Conservation (phyloP, 1,284 basidiomycete species). For the Papiliotrema flavescens region DNA sequence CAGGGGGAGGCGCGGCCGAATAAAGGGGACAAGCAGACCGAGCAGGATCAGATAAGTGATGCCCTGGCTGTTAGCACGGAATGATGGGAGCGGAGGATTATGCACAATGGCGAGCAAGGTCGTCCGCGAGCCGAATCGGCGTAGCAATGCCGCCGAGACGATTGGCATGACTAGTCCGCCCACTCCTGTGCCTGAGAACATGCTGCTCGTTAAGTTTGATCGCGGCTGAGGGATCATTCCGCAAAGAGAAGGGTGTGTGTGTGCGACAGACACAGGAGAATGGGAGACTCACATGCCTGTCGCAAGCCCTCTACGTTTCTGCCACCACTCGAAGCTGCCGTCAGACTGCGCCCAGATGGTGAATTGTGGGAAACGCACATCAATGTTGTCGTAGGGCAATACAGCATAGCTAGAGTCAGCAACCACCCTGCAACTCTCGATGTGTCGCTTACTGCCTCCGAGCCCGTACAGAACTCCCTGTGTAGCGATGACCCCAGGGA, state of each 20-base stretch:
- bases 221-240: too few species aligned
- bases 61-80: conserved; percentile 9
- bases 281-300: conserved; percentile 15
- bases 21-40: conserved; percentile 19
- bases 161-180: conserved; percentile 30
- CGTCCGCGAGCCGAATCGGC: conserved; percentile 17
- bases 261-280: too few species aligned
- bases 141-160: conserved; percentile 18
- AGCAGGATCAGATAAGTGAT: conserved; percentile 17
- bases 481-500: conserved; percentile 13
- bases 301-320: conserved; percentile 22
- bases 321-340: conserved; percentile 29
- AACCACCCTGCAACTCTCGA: background rate
- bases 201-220: background rate
- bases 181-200: conserved; percentile 30
- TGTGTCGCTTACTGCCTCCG: conserved; percentile 20
- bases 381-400: conserved; percentile 24
- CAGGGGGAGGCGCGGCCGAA: conserved; percentile 19
- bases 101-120: conserved; percentile 21
- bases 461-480: conserved; percentile 26
- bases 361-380: conserved; percentile 12
- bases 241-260: too few species aligned
- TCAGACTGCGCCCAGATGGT: background rate
- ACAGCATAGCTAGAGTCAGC: conserved; percentile 15
- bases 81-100: background rate